Evolutionary conservation across 352 stramenopile species (phyloP).

Genomic region (Pythium pyrilobum): DNA sequence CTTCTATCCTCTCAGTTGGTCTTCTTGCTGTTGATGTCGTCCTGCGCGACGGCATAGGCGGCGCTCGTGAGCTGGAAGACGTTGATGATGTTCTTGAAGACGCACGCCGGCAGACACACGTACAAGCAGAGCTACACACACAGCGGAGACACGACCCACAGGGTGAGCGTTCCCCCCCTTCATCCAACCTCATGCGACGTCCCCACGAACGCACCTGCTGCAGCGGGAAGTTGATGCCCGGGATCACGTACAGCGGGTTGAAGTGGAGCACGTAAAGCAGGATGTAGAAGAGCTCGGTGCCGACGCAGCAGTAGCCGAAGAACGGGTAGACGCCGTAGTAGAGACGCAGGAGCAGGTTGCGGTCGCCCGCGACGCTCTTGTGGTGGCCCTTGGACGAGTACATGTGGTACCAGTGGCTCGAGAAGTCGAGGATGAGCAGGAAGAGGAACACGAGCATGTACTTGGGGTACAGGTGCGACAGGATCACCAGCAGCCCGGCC

Average conservation of each 20-base stretch:
- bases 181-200: not conserved
- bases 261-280: conserved; percentile 89
- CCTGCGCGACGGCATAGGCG: conserved; percentile 66
- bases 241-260: conserved; percentile 55
- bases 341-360: conserved; percentile 93
- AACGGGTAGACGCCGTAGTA: conserved; percentile 92
- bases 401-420: conserved; percentile 98
- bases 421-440: conserved; percentile 95
- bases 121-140: conserved; percentile 68
- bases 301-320: conserved; percentile 93
- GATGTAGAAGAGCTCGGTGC: conserved; percentile 91
- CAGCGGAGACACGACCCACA: not conserved
- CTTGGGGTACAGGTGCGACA: conserved; percentile 89
- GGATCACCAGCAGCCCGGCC: conserved; percentile 91
- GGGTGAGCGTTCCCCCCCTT: not conserved
- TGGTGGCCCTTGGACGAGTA: conserved; percentile 94
- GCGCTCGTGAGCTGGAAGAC: conserved; percentile 87
- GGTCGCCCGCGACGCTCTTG: conserved; percentile 89
- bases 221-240: conserved; percentile 45
- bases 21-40: conserved; percentile 63
- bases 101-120: conserved; percentile 84
- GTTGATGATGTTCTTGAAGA: conserved; percentile 93
- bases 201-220: conserved; percentile 29
- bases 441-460: conserved; percentile 81
- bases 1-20: conserved; percentile 12